phyloP scores from a whole-genome alignment of 2,329 filamentous ascomycete genomes.

The Colletotrichum sp. region DNA sequence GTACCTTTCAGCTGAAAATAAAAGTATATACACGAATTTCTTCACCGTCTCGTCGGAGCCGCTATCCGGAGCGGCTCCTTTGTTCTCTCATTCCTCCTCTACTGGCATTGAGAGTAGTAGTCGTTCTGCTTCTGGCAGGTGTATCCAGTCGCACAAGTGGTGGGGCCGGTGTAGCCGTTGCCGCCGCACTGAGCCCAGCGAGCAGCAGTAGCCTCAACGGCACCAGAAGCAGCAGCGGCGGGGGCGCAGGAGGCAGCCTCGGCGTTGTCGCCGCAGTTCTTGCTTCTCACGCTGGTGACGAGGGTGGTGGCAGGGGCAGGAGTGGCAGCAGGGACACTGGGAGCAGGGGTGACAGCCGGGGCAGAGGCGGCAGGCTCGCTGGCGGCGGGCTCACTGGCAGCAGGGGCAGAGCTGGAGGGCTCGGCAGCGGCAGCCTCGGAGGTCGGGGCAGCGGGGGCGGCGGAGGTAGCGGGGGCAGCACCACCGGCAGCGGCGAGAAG shows the following conservation, averaged over 20 bases:
- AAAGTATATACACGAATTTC: slow-evolving; percentile 16
- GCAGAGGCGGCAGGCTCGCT: not conserved
- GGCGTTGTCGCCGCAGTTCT: not conserved
- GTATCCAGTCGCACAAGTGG: slow-evolving; percentile 34
- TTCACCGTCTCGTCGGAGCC: not conserved
- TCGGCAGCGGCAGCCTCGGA: not conserved
- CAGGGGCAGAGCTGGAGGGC: not conserved
- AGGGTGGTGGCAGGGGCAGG: not conserved
- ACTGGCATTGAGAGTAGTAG: slow-evolving; percentile 48
- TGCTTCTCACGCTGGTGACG: slow-evolving; percentile 9
- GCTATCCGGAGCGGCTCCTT: not conserved
- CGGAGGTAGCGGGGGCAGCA: not conserved
- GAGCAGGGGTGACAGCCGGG: not conserved
- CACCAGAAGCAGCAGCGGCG: not conserved
- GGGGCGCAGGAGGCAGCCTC: not conserved
- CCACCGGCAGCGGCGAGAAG: slow-evolving; percentile 33
- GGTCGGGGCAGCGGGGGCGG: not conserved
- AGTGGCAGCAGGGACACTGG: not conserved
- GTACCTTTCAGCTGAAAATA: not conserved
- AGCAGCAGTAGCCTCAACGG: slow-evolving; percentile 23
- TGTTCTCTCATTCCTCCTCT: not conserved
- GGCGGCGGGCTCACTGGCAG: not conserved
- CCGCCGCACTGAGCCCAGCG: slow-evolving; percentile 45
- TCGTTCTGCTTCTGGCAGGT: slow-evolving; percentile 43
- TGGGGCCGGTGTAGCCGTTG: slow-evolving; percentile 38